Conservation (phyloP, 345 rosid species). For the Corchorus olitorius region DNA sequence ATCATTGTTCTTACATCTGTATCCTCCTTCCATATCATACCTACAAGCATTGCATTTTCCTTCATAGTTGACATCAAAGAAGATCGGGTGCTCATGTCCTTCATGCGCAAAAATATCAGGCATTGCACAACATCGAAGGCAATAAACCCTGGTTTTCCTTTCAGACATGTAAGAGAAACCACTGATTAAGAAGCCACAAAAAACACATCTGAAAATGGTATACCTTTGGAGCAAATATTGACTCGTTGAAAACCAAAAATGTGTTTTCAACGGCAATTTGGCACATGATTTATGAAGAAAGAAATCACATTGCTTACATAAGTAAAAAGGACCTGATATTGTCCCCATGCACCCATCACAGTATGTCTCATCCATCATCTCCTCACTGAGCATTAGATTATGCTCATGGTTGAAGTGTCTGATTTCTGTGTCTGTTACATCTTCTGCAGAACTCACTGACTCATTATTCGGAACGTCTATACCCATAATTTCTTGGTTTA, state of each 20-base stretch:
- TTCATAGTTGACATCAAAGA: not conserved
- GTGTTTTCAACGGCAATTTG: not conserved
- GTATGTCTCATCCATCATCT: not conserved
- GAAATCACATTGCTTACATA: not conserved
- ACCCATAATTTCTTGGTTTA: not conserved
- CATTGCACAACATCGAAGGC: not conserved
- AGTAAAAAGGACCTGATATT: not conserved
- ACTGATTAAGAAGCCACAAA: not conserved
- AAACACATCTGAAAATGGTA: not conserved
- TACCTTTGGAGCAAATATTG: not conserved
- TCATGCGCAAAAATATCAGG: not conserved
- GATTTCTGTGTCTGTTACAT: not conserved
- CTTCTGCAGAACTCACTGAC: not conserved
- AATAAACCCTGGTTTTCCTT: fast-evolving
- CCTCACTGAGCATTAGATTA: not conserved
- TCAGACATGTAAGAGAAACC: not conserved
- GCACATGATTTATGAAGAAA: not conserved
- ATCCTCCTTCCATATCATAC: not conserved
- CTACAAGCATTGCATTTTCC: not conserved
- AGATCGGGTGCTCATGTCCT: not conserved
- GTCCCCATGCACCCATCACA: not conserved
- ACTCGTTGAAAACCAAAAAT: not conserved
- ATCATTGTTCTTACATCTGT: not conserved
- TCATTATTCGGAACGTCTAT: too few relatives aligned
- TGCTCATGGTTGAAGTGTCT: not conserved